Evolutionary conservation across 768 basidiomycete genomes (phyloP), one percentile per base, ranked within the genome.

Genomic region (Mycena indigotica): DNA sequence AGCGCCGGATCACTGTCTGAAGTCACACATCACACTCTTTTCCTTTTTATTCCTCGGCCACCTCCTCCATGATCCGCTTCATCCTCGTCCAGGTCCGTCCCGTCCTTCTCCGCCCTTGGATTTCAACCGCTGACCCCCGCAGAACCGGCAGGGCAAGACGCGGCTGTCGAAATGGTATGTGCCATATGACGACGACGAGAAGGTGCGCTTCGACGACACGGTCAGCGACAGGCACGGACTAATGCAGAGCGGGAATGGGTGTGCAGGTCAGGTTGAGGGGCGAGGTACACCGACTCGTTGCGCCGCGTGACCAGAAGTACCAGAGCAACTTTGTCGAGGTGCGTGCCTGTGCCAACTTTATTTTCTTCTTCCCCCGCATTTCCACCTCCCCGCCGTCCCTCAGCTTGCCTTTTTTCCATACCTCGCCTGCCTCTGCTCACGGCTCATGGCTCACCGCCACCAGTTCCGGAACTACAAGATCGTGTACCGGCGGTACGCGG

Each of bases 281-380:
- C 3, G 97, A 99, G 72, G 96, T 99, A 0, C 97, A 99, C 71
- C 81, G 97, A 30, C 73, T 98, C 60, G 93, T 99, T 12, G 97
- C 97, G 0, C 95, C 97, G 17, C 77, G 97, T 61, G 97, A 99
- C 73, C 95, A 98, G 78, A 98, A 98, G 75, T 97, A 98, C 65
- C 97, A 98, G 73, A 96, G 93, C 23, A 99, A 99, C 71, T 98
- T 98, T 65, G 97, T 98, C 29, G 97, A 99, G 84, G 96, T 96
- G 53, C 46, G 84, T 68, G 38, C 13, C 41, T 8, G n/a, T n/a
- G n/a, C n/a, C n/a, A n/a, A n/a, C n/a, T n/a, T n/a, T n/a, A n/a
- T 44, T 8, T 6, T 19, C 21, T 44, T 13, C 24, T 29, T 46
- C 48, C 38, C 44, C 26, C 30, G 41, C 12, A 17, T 6, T 13